Evolutionary conservation across 805 yeast species (phyloP), one percentile per base, ranked within the genome.

Genomic region (Schwanniomyces pseudopolymorphus): DNA sequence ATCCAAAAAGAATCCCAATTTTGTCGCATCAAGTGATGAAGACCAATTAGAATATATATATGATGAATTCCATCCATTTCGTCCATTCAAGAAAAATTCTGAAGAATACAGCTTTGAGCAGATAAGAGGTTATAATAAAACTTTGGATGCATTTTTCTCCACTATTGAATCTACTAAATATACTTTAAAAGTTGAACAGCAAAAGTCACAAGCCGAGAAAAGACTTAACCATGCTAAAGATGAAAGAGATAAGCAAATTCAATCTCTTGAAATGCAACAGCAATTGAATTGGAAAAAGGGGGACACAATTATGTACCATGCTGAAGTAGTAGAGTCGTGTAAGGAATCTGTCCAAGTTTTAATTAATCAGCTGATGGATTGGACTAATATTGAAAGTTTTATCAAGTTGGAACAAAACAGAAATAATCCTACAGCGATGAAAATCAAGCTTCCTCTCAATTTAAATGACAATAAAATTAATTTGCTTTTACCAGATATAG

Each of bases 291-390:
- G 77, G 50, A 70, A 71, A 45, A 87, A 84, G 53, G 98, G 96
- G 9, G 84, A 82, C 51, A 69, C 86, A 4, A 83, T 92, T 24
- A 85, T 87, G 50, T 69, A 76, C 31, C 75, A 86, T 60, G 85
- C 92, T 4, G 82, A 81, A 22, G 54, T 80, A 21, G 89, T 91
- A 4, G 94, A 86, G 42, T 79, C 80, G 14, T 89, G 94, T 40
- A 84, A 80, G 48, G 64, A 60, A 6, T 84, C 87, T 2, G 87
- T 92, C 4, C 85, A 84, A 48, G 69, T 72, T 1, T 67, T 89
- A 45, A 51, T 90, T 4, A 83, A 85, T 46, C 94, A 88, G 59
- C 91, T 88, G 52, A 88, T 89, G 89, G 97, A 92, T 61, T 92
- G 99, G 99, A 79, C 80, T 37, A 85, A 89, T 49, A 91, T 91